phyloP scores from a whole-genome alignment of 805 yeast species.

The Kodamaea nitidulidarum region DNA sequence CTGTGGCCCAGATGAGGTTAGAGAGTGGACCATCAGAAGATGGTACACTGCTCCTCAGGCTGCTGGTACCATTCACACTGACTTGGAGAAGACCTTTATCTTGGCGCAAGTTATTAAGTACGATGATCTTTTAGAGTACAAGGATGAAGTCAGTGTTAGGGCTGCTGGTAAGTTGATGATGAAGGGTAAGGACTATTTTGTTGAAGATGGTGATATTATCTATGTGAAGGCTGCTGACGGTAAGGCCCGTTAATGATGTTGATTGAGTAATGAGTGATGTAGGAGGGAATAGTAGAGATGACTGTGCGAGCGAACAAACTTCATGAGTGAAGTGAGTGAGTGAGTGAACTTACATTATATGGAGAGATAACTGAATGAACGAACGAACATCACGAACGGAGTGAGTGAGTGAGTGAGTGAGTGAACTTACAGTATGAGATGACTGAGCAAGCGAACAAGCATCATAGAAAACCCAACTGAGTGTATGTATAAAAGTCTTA shows the following conservation, averaged over 20 bases:
- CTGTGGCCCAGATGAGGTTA: constrained; percentile 92
- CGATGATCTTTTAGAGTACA: constrained; percentile 65
- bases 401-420: no score
- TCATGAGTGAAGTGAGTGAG: no score
- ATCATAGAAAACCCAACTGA: no score
- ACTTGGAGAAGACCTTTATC: constrained; percentile 90
- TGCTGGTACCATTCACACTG: constrained; percentile 97
- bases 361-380: no score
- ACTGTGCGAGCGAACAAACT: no score
- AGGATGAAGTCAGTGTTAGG: constrained; percentile 77
- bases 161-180: constrained; percentile 84
- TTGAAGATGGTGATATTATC: constrained; percentile 91
- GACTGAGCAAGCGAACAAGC: no score
- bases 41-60: constrained; percentile 98
- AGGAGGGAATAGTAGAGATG: no score
- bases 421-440: no score
- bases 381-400: no score
- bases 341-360: no score
- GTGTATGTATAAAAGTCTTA: no score
- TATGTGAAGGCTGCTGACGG: constrained; percentile 95
- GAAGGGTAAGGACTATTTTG: constrained; percentile 93
- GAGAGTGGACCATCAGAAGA: constrained; percentile 95
- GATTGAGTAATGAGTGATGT: neutral
- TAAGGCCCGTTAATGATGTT: constrained; percentile 49
- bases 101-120: constrained; percentile 90